Conservation (phyloP, 768 basidiomycete species). For the Lyophyllum shimeji region DNA sequence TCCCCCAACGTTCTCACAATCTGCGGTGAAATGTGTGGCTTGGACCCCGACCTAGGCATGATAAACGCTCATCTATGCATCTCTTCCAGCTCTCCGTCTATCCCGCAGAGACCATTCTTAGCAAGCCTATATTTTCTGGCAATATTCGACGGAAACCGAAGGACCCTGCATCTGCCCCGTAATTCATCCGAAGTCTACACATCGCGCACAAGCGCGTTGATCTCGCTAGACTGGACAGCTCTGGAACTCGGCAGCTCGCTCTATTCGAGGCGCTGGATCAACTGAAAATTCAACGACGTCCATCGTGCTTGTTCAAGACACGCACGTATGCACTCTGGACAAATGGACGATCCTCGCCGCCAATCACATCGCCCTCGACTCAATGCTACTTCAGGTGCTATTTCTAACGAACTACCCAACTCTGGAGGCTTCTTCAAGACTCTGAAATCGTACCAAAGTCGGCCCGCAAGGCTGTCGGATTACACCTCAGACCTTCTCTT, state of each 20-base stretch:
- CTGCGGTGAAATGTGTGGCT: not conserved
- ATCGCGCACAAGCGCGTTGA: not conserved
- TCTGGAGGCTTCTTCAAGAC: not conserved
- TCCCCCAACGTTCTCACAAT: not conserved
- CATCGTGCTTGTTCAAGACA: not conserved
- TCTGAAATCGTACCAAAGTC: not conserved
- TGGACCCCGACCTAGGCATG: not conserved
- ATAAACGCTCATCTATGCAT: not conserved
- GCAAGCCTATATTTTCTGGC: not conserved
- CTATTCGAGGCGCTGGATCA: not conserved
- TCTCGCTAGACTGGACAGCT: too few species aligned
- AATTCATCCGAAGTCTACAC: not conserved
- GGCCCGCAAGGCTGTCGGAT: not conserved
- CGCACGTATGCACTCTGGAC: not conserved
- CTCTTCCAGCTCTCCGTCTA: not conserved
- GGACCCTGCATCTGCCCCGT: not conserved
- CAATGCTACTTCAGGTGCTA: too few species aligned
- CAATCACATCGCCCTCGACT: not conserved
- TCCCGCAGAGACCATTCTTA: not conserved
- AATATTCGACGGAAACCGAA: not conserved
- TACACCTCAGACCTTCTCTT: not conserved
- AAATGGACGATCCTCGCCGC: not conserved
- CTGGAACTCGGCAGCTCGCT: not conserved
- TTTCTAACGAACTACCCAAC: not conserved
- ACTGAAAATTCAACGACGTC: not conserved